A percentile compares a stretch with the other conserved stretches of the same genome.
Conservation (phyloP, 495 filamentous ascomycete genomes). For the Zalerion maritima region DNA sequence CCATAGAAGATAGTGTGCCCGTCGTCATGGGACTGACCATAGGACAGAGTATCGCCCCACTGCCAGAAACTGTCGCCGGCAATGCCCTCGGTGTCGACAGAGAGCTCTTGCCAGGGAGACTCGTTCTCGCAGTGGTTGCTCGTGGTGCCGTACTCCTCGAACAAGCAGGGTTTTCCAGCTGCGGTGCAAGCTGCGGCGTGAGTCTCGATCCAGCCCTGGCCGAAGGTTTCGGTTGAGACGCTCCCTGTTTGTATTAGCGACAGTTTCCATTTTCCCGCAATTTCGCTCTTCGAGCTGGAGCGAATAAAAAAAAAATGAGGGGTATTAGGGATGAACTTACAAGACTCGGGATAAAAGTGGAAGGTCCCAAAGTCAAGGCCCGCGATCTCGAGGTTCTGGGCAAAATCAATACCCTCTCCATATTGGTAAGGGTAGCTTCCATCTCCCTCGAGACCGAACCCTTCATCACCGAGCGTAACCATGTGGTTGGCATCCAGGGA, state of each 20-base stretch:
- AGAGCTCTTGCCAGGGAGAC: constrained; percentile 39
- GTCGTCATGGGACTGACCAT: constrained; percentile 38
- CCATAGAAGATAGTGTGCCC: constrained; percentile 45
- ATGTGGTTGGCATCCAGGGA: constrained; percentile 47
- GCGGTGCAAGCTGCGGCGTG: constrained; percentile 39
- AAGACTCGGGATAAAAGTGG: constrained; percentile 43
- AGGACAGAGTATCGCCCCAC: constrained; percentile 39
- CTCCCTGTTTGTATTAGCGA: constrained; percentile 21
- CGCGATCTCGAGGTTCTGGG: constrained; percentile 31
- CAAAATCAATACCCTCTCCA: constrained; percentile 45
- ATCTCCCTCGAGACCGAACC: constrained; percentile 27
- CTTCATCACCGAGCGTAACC: constrained; percentile 54
- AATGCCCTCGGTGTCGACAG: constrained; percentile 31
- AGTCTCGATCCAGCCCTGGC: constrained; percentile 38
- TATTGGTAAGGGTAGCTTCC: constrained; percentile 40
- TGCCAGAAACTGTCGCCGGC: constrained; percentile 51
- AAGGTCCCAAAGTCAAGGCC: constrained; percentile 50
- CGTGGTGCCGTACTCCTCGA: constrained; percentile 47
- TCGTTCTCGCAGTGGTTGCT: constrained; percentile 27
- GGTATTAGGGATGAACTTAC: constrained; percentile 11
- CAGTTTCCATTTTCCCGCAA: neutral
- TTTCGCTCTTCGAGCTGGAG: too few relatives aligned
- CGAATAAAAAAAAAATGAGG: neutral
- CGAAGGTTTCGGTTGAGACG: constrained; percentile 22
- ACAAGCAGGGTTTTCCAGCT: constrained; percentile 45